phyloP scores from a whole-genome alignment of 768 basidiomycete species.

The Serendipita indica region DNA sequence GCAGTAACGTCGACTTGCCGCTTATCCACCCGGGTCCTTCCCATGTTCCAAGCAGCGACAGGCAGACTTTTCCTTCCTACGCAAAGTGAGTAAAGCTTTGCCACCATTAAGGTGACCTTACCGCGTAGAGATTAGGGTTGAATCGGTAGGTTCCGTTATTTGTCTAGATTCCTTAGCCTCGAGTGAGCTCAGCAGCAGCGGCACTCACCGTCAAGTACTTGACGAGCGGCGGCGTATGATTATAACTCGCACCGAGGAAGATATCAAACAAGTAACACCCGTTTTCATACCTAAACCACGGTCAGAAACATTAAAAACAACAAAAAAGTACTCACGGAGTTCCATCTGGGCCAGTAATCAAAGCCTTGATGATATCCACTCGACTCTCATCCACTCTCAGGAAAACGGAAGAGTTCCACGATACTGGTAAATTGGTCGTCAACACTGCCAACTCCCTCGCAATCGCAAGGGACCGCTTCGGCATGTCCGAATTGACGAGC shows the following conservation, averaged over 20 bases:
- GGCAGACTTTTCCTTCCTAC: slow-evolving; percentile 87
- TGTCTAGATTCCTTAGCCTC: slow-evolving; percentile 33
- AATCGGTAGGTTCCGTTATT: slow-evolving; percentile 80
- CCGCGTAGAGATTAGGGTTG: slow-evolving; percentile 90
- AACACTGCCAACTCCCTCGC: slow-evolving; percentile 93
- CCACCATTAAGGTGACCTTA: slow-evolving; percentile 23
- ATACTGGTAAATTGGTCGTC: slow-evolving; percentile 85
- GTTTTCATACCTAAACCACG: slow-evolving; percentile 54
- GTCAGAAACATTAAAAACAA: slow-evolving; percentile 6
- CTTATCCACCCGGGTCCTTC: slow-evolving; percentile 83
- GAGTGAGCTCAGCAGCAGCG: slow-evolving; percentile 13
- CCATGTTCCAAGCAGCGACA: slow-evolving; percentile 88
- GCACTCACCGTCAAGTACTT: slow-evolving; percentile 41
- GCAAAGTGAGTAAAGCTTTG: not conserved
- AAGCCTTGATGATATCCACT: slow-evolving; percentile 82
- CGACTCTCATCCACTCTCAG: slow-evolving; percentile 83
- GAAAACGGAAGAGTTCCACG: slow-evolving; percentile 91
- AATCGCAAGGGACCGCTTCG: slow-evolving; percentile 83
- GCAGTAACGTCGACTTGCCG: slow-evolving; percentile 78
- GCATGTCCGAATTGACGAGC: slow-evolving; percentile 72
- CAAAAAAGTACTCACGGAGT: slow-evolving; percentile 50
- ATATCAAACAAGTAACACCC: slow-evolving; percentile 89
- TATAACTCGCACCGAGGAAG: slow-evolving; percentile 80
- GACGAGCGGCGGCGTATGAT: slow-evolving; percentile 65
- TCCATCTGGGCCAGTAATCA: slow-evolving; percentile 79